Base-by-base conservation (phyloP, 1,284 basidiomycete species). In the Cryptococcus maquisensis region DNA sequence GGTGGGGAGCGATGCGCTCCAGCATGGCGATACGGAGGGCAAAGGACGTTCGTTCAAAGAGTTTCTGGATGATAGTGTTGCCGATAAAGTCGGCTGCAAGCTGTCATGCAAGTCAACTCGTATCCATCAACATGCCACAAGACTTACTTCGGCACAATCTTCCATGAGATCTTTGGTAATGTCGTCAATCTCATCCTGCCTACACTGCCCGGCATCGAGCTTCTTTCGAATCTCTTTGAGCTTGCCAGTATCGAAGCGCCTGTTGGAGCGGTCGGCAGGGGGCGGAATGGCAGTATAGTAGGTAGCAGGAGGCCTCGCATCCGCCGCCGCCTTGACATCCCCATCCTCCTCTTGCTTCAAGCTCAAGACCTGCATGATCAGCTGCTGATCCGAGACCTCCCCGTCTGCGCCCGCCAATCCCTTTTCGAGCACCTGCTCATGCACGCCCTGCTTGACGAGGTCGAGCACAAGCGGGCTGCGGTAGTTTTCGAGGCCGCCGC, bases 61-160 rank as follows among this genome's bases (percentile, higher is more conserved):
- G 79, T 76, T 97, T 95, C 79, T 96, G 93, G n/a, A 96, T 72
- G 71, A 94, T 88, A 51, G 95, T 98, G 72, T 99, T 99, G 57
- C 96, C 96, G 63, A 99, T 88, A 86, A 96, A 98, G 75, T 98
- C 94, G 40, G 90, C 91, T n/a, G 94, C 87, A 57, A 98, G 83
- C 71, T 95, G 88, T 86, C 20, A 20, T 26, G 20, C 13, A 18
- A 45, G 15, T 20, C 6, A 52, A n/a, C n/a, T n/a, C n/a, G 36
- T 13, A 9, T 23, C 32, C 13, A 28, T 39, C 15, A 15, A 42
- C 18, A 21, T 13, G 13, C 20, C n/a, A 40, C 13, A 9, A 49
- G 49, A 53, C 69, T 63, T 49, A 76, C 73, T 54, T 75, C 73
- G n/a, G 72, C 73, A 53, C 64, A 64, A 47, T 77, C 90, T 62